Evolutionary conservation across 2,329 filamentous ascomycete species (phyloP).

Genomic region (Alternaria atra): DNA sequence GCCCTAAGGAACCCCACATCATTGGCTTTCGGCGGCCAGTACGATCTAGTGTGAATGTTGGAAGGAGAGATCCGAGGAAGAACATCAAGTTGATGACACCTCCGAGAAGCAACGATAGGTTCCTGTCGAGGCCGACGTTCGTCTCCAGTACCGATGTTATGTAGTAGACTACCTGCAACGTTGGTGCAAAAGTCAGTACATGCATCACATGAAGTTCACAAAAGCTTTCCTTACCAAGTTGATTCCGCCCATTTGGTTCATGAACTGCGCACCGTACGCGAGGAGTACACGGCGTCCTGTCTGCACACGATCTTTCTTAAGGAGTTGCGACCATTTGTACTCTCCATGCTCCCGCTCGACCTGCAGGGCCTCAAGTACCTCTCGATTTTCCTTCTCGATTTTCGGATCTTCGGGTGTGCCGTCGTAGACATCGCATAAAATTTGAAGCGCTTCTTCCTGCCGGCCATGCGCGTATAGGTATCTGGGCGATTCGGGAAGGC

Average conservation of each 20-base stretch:
- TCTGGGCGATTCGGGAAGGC: conserved; percentile 38
- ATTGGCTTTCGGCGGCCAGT: conserved; percentile 43
- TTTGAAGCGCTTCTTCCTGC: conserved; percentile 59
- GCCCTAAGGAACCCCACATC: conserved; percentile 46
- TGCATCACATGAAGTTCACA: not conserved
- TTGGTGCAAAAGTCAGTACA: not conserved
- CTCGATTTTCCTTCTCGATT: conserved; percentile 62
- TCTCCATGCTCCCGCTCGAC: conserved; percentile 51
- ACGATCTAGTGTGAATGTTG: conserved; percentile 54
- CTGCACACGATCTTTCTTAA: conserved; percentile 53
- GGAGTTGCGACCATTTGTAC: conserved; percentile 51
- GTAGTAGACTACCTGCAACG: conserved; percentile 46
- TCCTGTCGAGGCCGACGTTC: conserved; percentile 57
- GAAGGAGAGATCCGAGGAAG: conserved; percentile 37
- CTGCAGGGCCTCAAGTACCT: conserved; percentile 49
- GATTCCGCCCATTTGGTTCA: conserved; percentile 53
- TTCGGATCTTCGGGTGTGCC: conserved; percentile 59
- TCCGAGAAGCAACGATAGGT: conserved; percentile 58
- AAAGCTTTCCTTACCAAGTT: conserved; percentile 39
- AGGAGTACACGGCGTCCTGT: conserved; percentile 52
- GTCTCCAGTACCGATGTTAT: conserved; percentile 56
- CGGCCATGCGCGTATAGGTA: conserved; percentile 43
- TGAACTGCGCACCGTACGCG: conserved; percentile 53
- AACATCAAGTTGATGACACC: conserved; percentile 52
- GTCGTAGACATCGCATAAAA: conserved; percentile 60